These are phyloP conservation scores for Medicago ruthenica DNA, from an alignment of 306 rosid species.

Conservation along the genomic window DNA sequence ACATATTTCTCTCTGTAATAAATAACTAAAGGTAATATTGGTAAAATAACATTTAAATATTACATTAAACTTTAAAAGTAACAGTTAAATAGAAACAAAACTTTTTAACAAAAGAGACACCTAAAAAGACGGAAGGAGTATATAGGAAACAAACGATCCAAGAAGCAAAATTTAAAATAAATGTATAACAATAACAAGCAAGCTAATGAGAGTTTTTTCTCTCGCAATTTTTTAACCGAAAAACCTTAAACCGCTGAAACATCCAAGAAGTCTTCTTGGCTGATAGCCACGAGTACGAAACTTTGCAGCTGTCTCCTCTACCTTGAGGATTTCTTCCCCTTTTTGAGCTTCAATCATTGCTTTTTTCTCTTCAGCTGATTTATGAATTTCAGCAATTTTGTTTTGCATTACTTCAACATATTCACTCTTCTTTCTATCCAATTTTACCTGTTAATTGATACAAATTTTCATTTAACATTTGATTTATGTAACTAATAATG, in stretches of 20 bases:
- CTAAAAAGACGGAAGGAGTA: too few relatives aligned
- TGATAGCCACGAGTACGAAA: slow-evolving; percentile 70
- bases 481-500: neutral
- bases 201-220: slow-evolving; percentile 12
- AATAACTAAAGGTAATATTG: too few relatives aligned
- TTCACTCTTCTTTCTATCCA: slow-evolving; percentile 76
- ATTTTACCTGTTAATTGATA: slow-evolving; percentile 52
- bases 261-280: slow-evolving; percentile 65
- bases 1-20: too few relatives aligned
- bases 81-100: too few relatives aligned
- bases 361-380: slow-evolving; percentile 71
- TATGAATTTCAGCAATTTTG: slow-evolving; percentile 70
- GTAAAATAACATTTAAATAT: too few relatives aligned
- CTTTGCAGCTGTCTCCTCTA: slow-evolving; percentile 73
- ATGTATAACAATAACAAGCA: neutral
- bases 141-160: neutral
- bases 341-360: slow-evolving; percentile 68
- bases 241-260: slow-evolving; percentile 43
- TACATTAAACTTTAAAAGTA: too few relatives aligned
- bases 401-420: slow-evolving; percentile 72
- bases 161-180: slow-evolving; percentile 13
- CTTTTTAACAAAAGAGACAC: too few relatives aligned
- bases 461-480: neutral
- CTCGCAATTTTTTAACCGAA: neutral
- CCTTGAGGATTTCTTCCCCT: slow-evolving; percentile 64